Conservation (phyloP, 805 yeast species). For the Maudiozyma barnettii region DNA sequence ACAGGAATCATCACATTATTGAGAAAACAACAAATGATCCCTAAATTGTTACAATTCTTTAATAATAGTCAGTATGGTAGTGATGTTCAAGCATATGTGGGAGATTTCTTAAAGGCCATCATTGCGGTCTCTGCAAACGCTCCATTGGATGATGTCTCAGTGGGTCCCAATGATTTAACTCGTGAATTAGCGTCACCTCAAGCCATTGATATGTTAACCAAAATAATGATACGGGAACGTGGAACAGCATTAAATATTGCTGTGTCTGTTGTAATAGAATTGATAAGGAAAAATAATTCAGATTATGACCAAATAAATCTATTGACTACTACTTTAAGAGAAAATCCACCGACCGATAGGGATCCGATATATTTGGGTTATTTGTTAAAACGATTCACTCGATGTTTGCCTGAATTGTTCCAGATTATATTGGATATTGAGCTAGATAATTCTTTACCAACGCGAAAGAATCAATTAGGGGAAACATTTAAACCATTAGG, state of each 20-base stretch:
- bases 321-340: constrained; percentile 60
- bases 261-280: constrained; percentile 85
- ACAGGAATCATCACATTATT: constrained; percentile 76
- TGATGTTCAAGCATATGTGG: constrained; percentile 77
- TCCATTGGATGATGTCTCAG: constrained; percentile 62
- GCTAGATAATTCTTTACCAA: constrained; percentile 12
- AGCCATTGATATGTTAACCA: constrained; percentile 50
- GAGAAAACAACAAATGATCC: constrained; percentile 62
- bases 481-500: constrained; percentile 62
- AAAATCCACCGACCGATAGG: constrained; percentile 80
- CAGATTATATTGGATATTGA: constrained; percentile 19
- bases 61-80: constrained; percentile 44
- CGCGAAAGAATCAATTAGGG: constrained; percentile 55
- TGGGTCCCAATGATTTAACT: constrained; percentile 87
- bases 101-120: constrained; percentile 86
- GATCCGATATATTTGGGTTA: constrained; percentile 88
- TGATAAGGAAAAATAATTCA: constrained; percentile 87
- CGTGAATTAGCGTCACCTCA: constrained; percentile 71
- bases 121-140: constrained; percentile 87
- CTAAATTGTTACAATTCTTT: constrained; percentile 54
- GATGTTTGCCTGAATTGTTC: constrained; percentile 34
- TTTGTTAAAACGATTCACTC: constrained; percentile 65
- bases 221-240: constrained; percentile 53
- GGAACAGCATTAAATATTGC: constrained; percentile 84
- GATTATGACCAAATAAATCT: constrained; percentile 87